Base-by-base conservation (phyloP, 148 eudicot species). In the Vaccinium macrocarpon region DNA sequence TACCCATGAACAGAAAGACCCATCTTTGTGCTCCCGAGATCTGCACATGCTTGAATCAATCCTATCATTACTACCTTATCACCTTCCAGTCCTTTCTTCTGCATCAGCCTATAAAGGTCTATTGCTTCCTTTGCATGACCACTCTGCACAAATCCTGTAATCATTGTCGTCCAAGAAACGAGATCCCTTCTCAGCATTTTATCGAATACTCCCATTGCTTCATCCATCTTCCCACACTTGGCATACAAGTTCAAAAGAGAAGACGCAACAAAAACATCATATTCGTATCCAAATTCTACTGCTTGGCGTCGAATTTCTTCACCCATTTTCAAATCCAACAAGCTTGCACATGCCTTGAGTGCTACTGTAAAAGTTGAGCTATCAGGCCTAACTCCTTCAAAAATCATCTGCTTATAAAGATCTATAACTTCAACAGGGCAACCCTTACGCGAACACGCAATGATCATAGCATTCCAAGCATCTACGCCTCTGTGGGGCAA, bases 341-440 rank as follows among this genome's bases (percentile, higher is more conserved):
- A 88, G 79, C 85, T 87, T 0, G 94, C 57, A 76, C 98, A 94
- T 52, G 95, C 94, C 90, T 93, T 94, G 74, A 94, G 90, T 4
- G 90, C 88, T 70, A 93, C 85, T 0, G 96, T 94, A 81, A 92
- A 93, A 25, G 93, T 89, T 10, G 97, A 95, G 89, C 98, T 95
- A 72, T 95, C 98, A n/a, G 93, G 94, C 82, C 78, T 90, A 55
- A 90, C 79, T 35, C 90, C 93, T 71, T 91, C 91, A 59, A 42
- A 71, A 61, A 71, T 74, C 96, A 93, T 90, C 78, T 64, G 51
- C 4, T 64, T 74, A 81, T 90, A 92, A 14, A 93, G 81, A 81
- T 79, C 81, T 32, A 92, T 14, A 13, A 93, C 96, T 70, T 92
- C 92, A 80, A 12, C 52, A 3, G 87, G 87, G 21, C 76, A 59